These are phyloP conservation scores for Huiozyma naganishii DNA, from an alignment of 805 yeast genomes.

Conservation along the genomic window DNA sequence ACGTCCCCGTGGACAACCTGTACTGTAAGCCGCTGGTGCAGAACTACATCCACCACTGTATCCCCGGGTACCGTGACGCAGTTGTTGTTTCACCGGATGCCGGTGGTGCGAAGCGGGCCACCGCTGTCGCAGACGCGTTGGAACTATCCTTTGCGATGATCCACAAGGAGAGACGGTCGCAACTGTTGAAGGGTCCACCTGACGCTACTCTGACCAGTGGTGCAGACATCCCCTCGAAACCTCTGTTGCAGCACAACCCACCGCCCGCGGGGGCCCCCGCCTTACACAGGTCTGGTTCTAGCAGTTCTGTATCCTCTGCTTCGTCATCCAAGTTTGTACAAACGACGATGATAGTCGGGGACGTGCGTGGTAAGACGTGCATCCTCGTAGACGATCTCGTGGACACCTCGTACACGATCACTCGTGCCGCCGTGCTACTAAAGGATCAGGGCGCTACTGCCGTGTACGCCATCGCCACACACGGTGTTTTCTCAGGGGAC, in stretches of 20 bases:
- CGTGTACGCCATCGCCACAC: constrained; percentile 83
- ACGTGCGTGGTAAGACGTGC: constrained; percentile 76
- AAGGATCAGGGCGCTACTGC: constrained; percentile 87
- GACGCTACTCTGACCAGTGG: constrained; percentile 24
- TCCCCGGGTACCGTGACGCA: constrained; percentile 73
- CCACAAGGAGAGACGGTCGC: constrained; percentile 78
- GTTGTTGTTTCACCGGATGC: constrained; percentile 97
- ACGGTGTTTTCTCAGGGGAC: constrained; percentile 88
- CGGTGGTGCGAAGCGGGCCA: constrained; percentile 97
- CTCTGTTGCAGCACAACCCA: not conserved
- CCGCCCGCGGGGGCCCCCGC: not conserved
- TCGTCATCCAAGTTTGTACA: constrained; percentile 35
- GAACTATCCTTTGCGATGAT: constrained; percentile 87
- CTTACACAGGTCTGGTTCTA: not conserved
- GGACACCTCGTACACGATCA: constrained; percentile 86
- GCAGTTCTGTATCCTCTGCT: constrained; percentile 1
- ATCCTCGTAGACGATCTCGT: constrained; percentile 89
- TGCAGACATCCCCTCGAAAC: constrained; percentile 10
- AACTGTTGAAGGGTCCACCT: constrained; percentile 28
- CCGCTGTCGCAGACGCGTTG: constrained; percentile 82
- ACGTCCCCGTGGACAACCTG: constrained; percentile 89
- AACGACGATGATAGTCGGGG: constrained; percentile 93
- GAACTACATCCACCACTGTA: constrained; percentile 65
- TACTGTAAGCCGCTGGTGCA: constrained; percentile 82
- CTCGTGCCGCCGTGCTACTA: constrained; percentile 82